Evolutionary conservation across 768 basidiomycete genomes (phyloP), one percentile per base, ranked within the genome.

Genomic region (Glaciozyma antarctica): DNA sequence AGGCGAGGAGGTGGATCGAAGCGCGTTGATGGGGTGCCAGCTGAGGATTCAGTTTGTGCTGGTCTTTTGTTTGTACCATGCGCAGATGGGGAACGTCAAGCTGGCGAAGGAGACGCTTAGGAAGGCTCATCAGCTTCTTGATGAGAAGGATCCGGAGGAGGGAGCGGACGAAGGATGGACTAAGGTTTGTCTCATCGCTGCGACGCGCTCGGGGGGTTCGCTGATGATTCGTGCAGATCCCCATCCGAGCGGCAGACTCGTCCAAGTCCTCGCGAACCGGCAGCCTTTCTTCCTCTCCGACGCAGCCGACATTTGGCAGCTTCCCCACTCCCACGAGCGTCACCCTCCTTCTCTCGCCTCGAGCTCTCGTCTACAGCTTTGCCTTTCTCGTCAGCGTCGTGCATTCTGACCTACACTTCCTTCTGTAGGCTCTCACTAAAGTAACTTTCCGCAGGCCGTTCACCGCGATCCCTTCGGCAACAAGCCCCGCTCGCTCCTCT

Each of bases 381-480:
- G 58, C 58, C 3, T 60, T 60, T 32, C 28, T 60, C 28, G 58
- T 47, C 28, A 30, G 28, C 45, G 48, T 60, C 8, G 53, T 55
- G 53, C 26, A 30, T 54, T 30, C 26, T 28, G 30, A 3, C 5
- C 16, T 17, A 21, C 21, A 32, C 53, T 32, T n/a, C n/a, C n/a
- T n/a, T n/a, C 21, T 7, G 19, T 30, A 5, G 1, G 22, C 17
- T 7, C 47, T 22, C 8, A 9, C n/a, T 48, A 21, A 48, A 3
- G 19, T 21, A 16, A 5, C 19, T 16, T 8, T 21, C 17, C 45
- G 12, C 30, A 55, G 58, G 58, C 58, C 45, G 45, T 60, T 10
- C 58, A 60, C 26, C 58, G 58, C 28, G 58, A 60, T 17, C 58
- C 58, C 5, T 60, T 47, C 26, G 58, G 58, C 5, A 30, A n/a